These are phyloP conservation scores for Pichia sp. DNA, from an alignment of 1,139 yeast genomes.

Conservation along the genomic window DNA sequence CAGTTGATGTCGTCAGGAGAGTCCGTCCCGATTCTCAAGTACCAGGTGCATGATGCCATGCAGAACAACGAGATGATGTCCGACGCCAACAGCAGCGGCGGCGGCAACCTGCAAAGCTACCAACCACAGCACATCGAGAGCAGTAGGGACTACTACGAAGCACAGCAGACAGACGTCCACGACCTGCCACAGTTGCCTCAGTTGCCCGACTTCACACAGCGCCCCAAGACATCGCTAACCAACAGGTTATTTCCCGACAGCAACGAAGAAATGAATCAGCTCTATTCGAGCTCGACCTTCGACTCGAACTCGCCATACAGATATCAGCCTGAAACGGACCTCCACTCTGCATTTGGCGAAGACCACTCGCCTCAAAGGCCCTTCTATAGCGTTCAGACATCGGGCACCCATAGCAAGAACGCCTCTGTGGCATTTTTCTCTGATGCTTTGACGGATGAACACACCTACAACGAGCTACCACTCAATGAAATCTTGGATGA, in stretches of 20 bases:
- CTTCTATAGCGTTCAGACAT: conserved; percentile 2
- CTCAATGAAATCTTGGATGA: conserved; percentile 18
- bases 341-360: background rate
- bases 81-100: background rate
- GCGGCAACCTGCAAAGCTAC: background rate
- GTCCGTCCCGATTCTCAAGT: background rate
- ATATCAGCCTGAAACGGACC: background rate
- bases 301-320: background rate
- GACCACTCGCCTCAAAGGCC: background rate
- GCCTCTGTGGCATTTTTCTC: conserved; percentile 28
- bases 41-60: conserved; percentile 3
- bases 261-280: background rate
- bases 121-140: background rate
- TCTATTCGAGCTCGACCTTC: background rate
- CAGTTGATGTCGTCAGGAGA: background rate
- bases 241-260: background rate
- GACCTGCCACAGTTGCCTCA: conserved; percentile 5
- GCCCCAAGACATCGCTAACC: conserved; percentile 9
- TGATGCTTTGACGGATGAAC: conserved; percentile 24
- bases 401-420: conserved; percentile 12
- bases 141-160: background rate
- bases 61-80: background rate
- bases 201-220: conserved; percentile 15
- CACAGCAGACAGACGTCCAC: background rate
- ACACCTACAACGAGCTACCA: conserved; percentile 24